Evolutionary conservation across 306 rosid genomes (phyloP), one percentile per base, ranked within the genome.

Genomic region (Vigna unguiculata): DNA sequence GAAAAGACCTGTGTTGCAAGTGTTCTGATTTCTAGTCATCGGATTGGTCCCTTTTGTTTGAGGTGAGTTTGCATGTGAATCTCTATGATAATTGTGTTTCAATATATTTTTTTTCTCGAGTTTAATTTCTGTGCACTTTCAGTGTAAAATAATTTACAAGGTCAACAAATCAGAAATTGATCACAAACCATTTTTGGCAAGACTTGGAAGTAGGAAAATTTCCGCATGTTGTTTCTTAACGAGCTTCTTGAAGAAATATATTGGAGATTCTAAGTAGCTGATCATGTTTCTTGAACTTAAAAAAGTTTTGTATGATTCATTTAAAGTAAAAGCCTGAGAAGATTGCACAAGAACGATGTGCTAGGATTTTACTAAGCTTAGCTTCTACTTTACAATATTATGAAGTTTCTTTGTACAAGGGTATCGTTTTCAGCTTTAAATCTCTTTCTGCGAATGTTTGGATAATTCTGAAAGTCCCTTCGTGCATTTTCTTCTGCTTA

Each of bases 1-100:
- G 3, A 95, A 95, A 76, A 92, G 97, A 77, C 99, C 99, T 74
- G 88, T 95, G 20, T 81, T 91, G 74, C 98, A 91, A 81, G 83
- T 15, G 45, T 89, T 91, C 60, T 91, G 77, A 86, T 77, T 71
- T 67, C 17, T 8, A 3, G 2, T 67, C 51, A 45, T 34, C 68
- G 1, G 74, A 5, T 53, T 55, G 53, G 38, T 22, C 41, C 71
- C 49, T 78, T 70, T 40, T 64, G 67, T 71, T 69, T 79, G 47
- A 67, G 80, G 80, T 78, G 62, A 78, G 68, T 73, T 83, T 74
- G 64, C 43, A 32, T 68, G 32, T 74, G 9, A 59, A 25, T 9
- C 81, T 75, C 6, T 51, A 5, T 38, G 1, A 4, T 64, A 24
- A 16, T 45, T 32, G 32, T 82, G 22, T 48, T 81, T 62, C 72